phyloP scores from a whole-genome alignment of 140 eudicot genomes.

The Flaveria floridana region DNA sequence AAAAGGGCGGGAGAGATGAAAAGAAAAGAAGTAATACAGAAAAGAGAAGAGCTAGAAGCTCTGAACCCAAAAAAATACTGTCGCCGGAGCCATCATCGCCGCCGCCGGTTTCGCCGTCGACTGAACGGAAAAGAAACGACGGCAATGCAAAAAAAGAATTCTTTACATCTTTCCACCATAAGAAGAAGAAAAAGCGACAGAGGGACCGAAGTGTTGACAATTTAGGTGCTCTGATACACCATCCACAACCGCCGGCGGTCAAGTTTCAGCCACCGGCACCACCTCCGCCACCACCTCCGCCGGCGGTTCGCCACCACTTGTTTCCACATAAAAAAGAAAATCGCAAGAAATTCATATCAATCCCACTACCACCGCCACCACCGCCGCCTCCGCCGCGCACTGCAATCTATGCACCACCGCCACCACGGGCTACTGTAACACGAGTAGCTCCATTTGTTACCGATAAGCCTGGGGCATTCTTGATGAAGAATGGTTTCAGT shows the following conservation, averaged over 20 bases:
- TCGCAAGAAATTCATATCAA: constrained; percentile 36
- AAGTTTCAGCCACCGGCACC: constrained; percentile 44
- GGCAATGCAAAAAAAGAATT: constrained; percentile 53
- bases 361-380: constrained; percentile 18
- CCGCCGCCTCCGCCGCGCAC: constrained; percentile 25
- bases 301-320: constrained; percentile 43
- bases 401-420: background rate
- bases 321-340: constrained; percentile 55
- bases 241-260: constrained; percentile 35
- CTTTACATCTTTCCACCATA: constrained; percentile 51
- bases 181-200: constrained; percentile 59
- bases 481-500: constrained; percentile 33
- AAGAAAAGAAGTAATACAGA: constrained; percentile 19
- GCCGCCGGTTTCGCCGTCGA: constrained; percentile 15
- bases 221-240: constrained; percentile 42
- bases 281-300: constrained; percentile 52
- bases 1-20: constrained; percentile 23
- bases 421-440: constrained; percentile 18
- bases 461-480: constrained; percentile 27
- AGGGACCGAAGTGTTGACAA: constrained; percentile 63
- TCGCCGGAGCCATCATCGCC: constrained; percentile 43
- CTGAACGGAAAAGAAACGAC: constrained; percentile 42
- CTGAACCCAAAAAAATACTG: constrained; percentile 31
- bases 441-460: constrained; percentile 30
- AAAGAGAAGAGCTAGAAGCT: constrained; percentile 40